These are phyloP conservation scores for Talaromyces sp. DNA, from an alignment of 2,329 filamentous ascomycete genomes.

Conservation along the genomic window DNA sequence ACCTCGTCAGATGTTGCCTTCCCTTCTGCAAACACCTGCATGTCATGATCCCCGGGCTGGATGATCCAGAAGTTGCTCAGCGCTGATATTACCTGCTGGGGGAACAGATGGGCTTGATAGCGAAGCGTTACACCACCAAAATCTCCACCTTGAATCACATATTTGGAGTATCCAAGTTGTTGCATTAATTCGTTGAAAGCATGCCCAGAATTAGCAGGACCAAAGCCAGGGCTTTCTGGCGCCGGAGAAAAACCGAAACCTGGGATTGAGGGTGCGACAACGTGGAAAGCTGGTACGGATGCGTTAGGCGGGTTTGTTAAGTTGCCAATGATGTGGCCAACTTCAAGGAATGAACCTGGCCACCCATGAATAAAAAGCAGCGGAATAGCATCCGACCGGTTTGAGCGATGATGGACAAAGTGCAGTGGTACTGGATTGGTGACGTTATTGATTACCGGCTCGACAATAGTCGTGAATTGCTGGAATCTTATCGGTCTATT, in stretches of 20 bases:
- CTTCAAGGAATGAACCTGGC: slow-evolving; percentile 37
- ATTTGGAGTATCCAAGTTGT: slow-evolving; percentile 25
- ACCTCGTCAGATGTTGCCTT: slow-evolving; percentile 2
- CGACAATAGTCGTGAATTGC: neutral
- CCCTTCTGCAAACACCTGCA: slow-evolving; percentile 4
- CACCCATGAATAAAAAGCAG: slow-evolving; percentile 37
- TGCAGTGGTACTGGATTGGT: slow-evolving; percentile 20
- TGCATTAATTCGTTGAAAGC: slow-evolving; percentile 24
- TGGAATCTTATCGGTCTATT: neutral
- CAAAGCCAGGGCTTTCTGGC: slow-evolving; percentile 18
- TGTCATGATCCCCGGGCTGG: neutral
- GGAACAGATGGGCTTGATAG: slow-evolving; percentile 1
- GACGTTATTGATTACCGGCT: neutral
- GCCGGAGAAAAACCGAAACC: slow-evolving; percentile 27
- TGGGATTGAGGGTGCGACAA: slow-evolving; percentile 28
- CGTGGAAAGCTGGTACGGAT: slow-evolving; percentile 25
- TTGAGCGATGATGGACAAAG: slow-evolving; percentile 23
- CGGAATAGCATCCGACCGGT: slow-evolving; percentile 30
- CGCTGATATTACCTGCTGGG: neutral
- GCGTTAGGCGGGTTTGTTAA: slow-evolving; percentile 23
- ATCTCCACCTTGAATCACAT: slow-evolving; percentile 29
- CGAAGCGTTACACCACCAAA: slow-evolving; percentile 15
- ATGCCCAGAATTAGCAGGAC: slow-evolving; percentile 8
- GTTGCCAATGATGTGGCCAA: slow-evolving; percentile 26
- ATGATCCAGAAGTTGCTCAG: neutral